Evolutionary conservation across 2,329 filamentous ascomycete genomes (phyloP).

Genomic region (Diaporthe australafricana): DNA sequence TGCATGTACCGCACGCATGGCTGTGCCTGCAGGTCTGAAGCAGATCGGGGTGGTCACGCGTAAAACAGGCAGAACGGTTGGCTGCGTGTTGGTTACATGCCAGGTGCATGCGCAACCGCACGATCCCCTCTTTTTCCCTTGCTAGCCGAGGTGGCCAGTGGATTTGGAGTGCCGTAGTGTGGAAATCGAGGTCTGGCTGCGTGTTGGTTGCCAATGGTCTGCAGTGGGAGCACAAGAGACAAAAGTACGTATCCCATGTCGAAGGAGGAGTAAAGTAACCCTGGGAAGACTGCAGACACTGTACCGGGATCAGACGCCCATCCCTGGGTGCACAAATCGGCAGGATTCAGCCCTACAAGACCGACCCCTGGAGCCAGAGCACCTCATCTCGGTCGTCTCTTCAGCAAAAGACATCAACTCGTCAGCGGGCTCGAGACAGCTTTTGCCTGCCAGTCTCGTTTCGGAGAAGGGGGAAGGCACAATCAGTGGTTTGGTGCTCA

Average conservation of each 20-base stretch:
- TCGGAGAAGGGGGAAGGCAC: neutral
- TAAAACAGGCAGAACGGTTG: neutral
- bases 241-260: conserved; percentile 23
- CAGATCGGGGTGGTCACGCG: neutral
- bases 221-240: neutral
- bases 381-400: neutral
- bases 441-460: neutral
- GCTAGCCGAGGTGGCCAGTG: conserved; percentile 13
- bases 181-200: neutral
- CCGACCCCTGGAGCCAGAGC: conserved; percentile 7
- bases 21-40: neutral
- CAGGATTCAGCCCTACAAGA: conserved; percentile 26
- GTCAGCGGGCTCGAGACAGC: neutral
- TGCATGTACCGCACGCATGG: conserved; percentile 15
- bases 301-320: conserved; percentile 7
- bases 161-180: neutral
- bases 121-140: conserved; percentile 6
- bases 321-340: neutral
- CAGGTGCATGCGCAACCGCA: conserved; percentile 15
- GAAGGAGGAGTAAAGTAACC: neutral
- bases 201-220: neutral
- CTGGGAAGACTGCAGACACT: neutral
- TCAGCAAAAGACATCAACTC: neutral
- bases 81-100: conserved; percentile 15
- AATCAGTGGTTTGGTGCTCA: neutral